phyloP scores from a whole-genome alignment of 306 rosid genomes.

The Pachyrhizus erosus region DNA sequence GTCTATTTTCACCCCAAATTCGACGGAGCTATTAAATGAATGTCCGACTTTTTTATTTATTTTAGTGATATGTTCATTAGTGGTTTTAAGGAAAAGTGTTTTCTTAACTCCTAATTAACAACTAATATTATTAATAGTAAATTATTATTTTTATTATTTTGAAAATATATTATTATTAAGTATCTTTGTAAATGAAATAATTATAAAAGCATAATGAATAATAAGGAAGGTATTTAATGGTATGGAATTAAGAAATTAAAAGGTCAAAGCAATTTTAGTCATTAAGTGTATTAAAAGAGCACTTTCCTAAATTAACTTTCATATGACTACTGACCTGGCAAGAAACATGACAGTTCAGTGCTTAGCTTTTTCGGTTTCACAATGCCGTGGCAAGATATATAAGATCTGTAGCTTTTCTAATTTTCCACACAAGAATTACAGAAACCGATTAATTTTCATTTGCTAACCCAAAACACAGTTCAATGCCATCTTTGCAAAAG shows the following conservation, averaged over 20 bases:
- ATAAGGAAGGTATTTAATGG: background rate
- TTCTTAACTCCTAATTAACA: too few relatives aligned
- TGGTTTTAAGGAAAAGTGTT: too few relatives aligned
- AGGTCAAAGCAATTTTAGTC: background rate
- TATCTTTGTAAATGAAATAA: background rate
- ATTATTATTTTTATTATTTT: too few relatives aligned
- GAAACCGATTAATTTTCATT: background rate
- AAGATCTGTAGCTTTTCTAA: background rate
- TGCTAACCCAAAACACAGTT: background rate
- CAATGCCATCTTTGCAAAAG: slow-evolving; percentile 23
- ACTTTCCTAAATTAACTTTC: background rate
- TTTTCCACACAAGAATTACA: background rate
- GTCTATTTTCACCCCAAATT: too few relatives aligned
- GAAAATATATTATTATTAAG: too few relatives aligned
- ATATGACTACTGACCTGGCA: background rate
- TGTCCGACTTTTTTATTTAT: too few relatives aligned
- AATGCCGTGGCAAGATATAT: background rate
- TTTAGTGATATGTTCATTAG: too few relatives aligned
- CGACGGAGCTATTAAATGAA: too few relatives aligned
- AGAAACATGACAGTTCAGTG: background rate
- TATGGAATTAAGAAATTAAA: background rate
- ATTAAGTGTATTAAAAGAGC: background rate
- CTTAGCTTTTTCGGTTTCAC: background rate
- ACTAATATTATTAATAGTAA: too few relatives aligned
- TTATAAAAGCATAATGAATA: background rate